Percentiles rank a stretch among this genome's conserved stretches.
These are phyloP conservation scores for Epithele typhae DNA, from an alignment of 768 basidiomycete species.

Conservation along the genomic window DNA sequence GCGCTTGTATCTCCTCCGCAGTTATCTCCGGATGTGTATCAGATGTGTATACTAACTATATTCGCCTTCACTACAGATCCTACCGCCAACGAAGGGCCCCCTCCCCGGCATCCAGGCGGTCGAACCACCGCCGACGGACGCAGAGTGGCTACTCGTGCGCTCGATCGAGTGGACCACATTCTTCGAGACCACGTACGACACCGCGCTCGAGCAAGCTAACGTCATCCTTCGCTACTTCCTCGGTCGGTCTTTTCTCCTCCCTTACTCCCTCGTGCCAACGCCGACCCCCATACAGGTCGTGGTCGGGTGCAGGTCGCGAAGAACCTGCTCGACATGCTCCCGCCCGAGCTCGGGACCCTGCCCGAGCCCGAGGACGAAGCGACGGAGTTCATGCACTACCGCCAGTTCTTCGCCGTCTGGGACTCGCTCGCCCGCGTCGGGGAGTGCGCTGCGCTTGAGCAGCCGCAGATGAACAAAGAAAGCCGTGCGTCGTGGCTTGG, in stretches of 20 bases:
- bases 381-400: conserved; percentile 74
- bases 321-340: conserved; percentile 53
- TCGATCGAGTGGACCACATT: conserved; percentile 94
- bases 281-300: conserved; percentile 42
- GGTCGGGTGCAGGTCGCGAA: conserved; percentile 72
- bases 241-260: conserved; percentile 46
- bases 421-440: conserved; percentile 57
- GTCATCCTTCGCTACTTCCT: conserved; percentile 88
- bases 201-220: conserved; percentile 84
- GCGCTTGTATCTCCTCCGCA: conserved; percentile 13
- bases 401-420: conserved; percentile 78
- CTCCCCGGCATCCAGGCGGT: conserved; percentile 57
- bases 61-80: conserved; percentile 31
- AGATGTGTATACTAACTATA: too few species aligned
- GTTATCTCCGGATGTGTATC: background rate
- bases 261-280: background rate
- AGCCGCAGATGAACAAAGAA: conserved; percentile 54
- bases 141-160: conserved; percentile 66
- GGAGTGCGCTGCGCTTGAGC: conserved; percentile 55
- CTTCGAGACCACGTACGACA: conserved; percentile 63
- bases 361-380: conserved; percentile 66
- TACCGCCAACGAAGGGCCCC: conserved; percentile 51
- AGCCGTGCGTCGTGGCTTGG: conserved; percentile 55
- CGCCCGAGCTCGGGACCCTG: conserved; percentile 57
- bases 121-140: conserved; percentile 52